Conservation (phyloP, 179 eudicot species). For the Sideroxylon spinosum region DNA sequence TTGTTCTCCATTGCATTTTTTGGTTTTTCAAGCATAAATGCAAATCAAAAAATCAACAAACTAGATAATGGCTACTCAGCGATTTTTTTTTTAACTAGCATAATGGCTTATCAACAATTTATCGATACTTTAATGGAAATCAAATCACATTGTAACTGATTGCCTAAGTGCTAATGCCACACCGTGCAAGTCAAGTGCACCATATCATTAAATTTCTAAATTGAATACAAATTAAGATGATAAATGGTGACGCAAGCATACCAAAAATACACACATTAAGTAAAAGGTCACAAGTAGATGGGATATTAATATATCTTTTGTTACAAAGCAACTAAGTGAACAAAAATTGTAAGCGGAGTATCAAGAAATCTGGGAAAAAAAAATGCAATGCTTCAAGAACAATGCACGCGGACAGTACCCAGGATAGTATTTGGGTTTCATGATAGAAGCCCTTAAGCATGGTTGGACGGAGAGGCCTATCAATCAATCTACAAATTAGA, state of each 20-base stretch:
- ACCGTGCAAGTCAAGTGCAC: background rate
- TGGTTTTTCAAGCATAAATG: too few species aligned
- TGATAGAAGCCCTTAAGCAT: conserved; percentile 96
- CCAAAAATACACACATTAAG: background rate
- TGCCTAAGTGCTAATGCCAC: background rate
- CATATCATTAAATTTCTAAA: conserved; percentile 2
- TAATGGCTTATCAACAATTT: background rate
- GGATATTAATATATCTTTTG: background rate
- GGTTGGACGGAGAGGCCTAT: conserved; percentile 97
- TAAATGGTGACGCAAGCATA: background rate
- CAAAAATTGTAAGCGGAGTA: background rate
- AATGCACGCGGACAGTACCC: conserved; percentile 47
- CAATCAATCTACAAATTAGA: conserved; percentile 94
- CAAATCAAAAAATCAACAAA: background rate
- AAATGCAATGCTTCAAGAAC: conserved; percentile 2
- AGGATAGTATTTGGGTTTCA: conserved; percentile 93
- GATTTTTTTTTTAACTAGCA: too few species aligned
- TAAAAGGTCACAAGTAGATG: background rate
- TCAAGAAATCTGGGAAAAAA: conserved; percentile 4
- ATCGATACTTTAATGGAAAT: background rate
- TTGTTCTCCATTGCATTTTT: too few species aligned
- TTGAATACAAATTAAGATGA: background rate
- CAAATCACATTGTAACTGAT: background rate
- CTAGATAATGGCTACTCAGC: background rate
- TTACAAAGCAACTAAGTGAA: background rate